These are phyloP conservation scores for Papiliotrema fonsecae DNA, from an alignment of 1,284 basidiomycete species.

Conservation along the genomic window DNA sequence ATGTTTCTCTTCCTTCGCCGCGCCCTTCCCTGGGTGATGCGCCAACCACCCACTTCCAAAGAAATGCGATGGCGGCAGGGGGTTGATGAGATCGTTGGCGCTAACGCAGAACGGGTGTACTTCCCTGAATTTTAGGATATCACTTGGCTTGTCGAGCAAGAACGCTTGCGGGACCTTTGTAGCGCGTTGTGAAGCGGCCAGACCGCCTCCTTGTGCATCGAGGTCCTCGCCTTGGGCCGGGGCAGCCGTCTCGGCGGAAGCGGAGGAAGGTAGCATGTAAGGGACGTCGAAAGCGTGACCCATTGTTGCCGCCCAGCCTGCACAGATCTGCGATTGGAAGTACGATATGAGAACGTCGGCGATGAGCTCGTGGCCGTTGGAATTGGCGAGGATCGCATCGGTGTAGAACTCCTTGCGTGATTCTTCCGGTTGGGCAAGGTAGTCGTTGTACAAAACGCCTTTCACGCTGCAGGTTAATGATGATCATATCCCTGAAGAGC, in stretches of 20 bases:
- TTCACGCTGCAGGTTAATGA: conserved; percentile 57
- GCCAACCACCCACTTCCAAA: conserved; percentile 82
- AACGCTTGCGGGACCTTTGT: conserved; percentile 62
- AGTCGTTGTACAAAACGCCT: conserved; percentile 71
- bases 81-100: conserved; percentile 91
- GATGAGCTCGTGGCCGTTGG: conserved; percentile 73
- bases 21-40: conserved; percentile 59
- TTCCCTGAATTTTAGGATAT: conserved; percentile 66
- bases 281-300: conserved; percentile 61
- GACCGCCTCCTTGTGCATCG: conserved; percentile 19
- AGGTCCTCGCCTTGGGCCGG: conserved; percentile 41
- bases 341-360: conserved; percentile 80
- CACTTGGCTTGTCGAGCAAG: conserved; percentile 65
- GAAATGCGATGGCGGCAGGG: conserved; percentile 80
- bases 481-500: not conserved
- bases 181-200: conserved; percentile 29
- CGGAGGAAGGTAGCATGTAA: conserved; percentile 39
- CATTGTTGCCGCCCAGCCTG: conserved; percentile 70
- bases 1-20: conserved; percentile 58
- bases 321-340: conserved; percentile 79
- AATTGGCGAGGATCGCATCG: conserved; percentile 76
- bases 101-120: conserved; percentile 82
- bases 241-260: not conserved
- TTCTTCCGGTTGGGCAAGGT: conserved; percentile 67
- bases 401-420: conserved; percentile 65